Conservation (phyloP, 2,329 filamentous ascomycete genomes). For the Botryotinia narcissicola region DNA sequence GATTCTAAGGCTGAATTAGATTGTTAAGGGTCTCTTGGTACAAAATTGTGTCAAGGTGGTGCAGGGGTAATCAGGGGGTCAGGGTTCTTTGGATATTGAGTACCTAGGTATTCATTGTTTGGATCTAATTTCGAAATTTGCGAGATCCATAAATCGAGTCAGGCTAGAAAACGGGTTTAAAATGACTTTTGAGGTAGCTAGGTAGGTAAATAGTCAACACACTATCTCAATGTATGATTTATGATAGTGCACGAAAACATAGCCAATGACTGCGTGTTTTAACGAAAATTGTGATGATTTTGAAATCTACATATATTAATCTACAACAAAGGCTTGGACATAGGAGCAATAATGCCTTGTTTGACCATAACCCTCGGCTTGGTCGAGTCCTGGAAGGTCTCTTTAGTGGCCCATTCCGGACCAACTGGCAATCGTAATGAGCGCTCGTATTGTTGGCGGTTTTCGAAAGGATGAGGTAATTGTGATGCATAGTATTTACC, state of each 20-base stretch:
- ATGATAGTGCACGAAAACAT: too few species aligned
- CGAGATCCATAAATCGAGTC: neutral
- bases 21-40: neutral
- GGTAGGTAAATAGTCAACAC: neutral
- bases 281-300: neutral
- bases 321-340: slow-evolving; percentile 66
- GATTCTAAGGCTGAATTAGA: neutral
- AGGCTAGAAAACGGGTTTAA: neutral
- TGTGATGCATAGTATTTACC: slow-evolving; percentile 80
- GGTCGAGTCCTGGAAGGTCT: slow-evolving; percentile 83
- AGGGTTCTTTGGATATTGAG: neutral
- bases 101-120: neutral
- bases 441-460: slow-evolving; percentile 82
- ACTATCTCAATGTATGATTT: neutral
- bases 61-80: neutral
- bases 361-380: slow-evolving; percentile 90
- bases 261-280: neutral
- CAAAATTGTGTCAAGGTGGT: neutral
- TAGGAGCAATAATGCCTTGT: slow-evolving; percentile 83
- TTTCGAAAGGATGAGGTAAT: slow-evolving; percentile 89
- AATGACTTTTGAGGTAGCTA: neutral
- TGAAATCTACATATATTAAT: neutral
- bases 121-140: neutral
- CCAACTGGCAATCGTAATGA: slow-evolving; percentile 83
- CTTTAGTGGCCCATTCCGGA: slow-evolving; percentile 95